Base-by-base conservation (phyloP, 495 filamentous ascomycete genomes). In the Penicillium steckii region DNA sequence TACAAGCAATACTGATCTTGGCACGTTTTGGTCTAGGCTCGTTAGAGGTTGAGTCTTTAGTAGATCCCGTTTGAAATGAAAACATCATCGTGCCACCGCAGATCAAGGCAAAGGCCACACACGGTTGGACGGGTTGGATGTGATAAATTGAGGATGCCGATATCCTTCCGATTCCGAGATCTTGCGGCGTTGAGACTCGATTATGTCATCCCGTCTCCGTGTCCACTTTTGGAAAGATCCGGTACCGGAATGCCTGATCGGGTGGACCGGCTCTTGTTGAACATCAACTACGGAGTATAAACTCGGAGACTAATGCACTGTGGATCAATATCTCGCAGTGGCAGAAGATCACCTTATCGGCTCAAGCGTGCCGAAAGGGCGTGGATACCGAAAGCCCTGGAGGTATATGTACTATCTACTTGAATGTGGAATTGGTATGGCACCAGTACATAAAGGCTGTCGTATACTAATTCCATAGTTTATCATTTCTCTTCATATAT, bases 1-100 rank as follows among this genome's bases (percentile, higher is more conserved):
- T 50, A 46, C 53, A 55, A 3, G 53, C 53, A 12, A 50, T 29
- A 15, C 53, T 38, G 22, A 55, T 46, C 40, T 55, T 50, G 40
- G 19, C 19, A 22, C 53, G 53, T 21, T 55, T 55, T 15, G 52
- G 35, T 18, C 42, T 49, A n/a, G 52, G 35, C 8, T 32, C 47
- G 8, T 7, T 37, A 18, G 33, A 37, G n/a, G 23, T 23, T 8
- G 41, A 15, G 19, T 26, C 10, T 22, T 50, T 23, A 27, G 12
- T 27, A 18, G 53, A 40, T 1, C 37, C 38, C 10, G 26, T 26
- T 13, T 50, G 53, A 27, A 55, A 55, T 38, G 46, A 55, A 24
- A 45, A 50, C 53, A 55, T 55, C 46, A 50, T 55, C 44, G n/a
- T 37, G 33, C 33, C 33, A 37, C 15, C 18, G n/a, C 15, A 15